Evolutionary conservation across 805 yeast species (phyloP).

Genomic region (Monosporozyma aquatica): DNA sequence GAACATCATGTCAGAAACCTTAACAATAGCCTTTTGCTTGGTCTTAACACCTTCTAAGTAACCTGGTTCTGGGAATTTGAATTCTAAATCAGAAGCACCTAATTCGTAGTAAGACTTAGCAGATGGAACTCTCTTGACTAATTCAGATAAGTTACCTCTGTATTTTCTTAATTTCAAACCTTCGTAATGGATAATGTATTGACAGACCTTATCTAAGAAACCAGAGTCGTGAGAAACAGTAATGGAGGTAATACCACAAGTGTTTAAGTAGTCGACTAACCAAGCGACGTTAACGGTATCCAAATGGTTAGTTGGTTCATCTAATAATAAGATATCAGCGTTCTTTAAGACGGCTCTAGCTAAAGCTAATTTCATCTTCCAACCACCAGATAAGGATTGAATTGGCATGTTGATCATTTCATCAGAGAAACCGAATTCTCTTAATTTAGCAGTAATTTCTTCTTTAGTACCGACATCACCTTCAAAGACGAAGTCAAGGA

Average conservation of each 20-base stretch:
- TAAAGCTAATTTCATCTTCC: conserved; percentile 99
- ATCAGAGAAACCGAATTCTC: conserved; percentile 86
- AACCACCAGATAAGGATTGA: conserved; percentile 98
- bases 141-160: conserved; percentile 99
- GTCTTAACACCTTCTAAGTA: conserved; percentile 99
- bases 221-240: conserved; percentile 99
- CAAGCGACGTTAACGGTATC: conserved; percentile 99
- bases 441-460: conserved; percentile 62
- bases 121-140: conserved; percentile 96
- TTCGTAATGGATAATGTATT: conserved; percentile 99
- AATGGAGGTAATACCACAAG: conserved; percentile 97
- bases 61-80: conserved; percentile 99
- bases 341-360: conserved; percentile 98
- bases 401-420: conserved; percentile 93
- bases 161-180: conserved; percentile 99
- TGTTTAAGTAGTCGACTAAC: conserved; percentile 98
- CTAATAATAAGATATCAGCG: conserved; percentile 94
- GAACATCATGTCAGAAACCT: conserved; percentile 95
- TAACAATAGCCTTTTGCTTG: conserved; percentile 98
- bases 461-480: conserved; percentile 73
- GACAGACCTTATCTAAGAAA: conserved; percentile 94
- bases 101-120: conserved; percentile 98
- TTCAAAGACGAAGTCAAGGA: conserved; percentile 74
- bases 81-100: conserved; percentile 95
- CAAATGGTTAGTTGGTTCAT: conserved; percentile 99